Base-by-base conservation (phyloP, 2,329 filamentous ascomycete species). In the Thielaviopsis punctulata region DNA sequence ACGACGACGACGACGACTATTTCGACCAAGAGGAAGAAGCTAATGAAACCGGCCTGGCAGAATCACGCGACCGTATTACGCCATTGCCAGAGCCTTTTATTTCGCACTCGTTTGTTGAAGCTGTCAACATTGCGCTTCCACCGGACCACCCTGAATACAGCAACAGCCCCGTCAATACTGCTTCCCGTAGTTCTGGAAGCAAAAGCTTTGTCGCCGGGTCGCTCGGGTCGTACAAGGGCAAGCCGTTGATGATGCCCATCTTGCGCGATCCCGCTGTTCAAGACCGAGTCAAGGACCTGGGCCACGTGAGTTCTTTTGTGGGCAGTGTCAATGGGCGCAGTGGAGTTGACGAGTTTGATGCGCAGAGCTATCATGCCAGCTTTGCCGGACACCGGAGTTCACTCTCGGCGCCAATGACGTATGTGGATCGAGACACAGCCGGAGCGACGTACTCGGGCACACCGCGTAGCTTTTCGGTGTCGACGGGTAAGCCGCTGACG, bases 151-250 rank as follows among this genome's bases (percentile, higher is more conserved):
- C 53, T 6, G 39, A 46, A 6, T 52, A 45, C 22, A 22, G 25
- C 27, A 36, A 27, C 19, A 56, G 55, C 39, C 49, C 57, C 7
- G 43, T 57, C 15, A 52, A 44, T 33, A 21, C 30, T 15, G n/a
- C 2, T 15, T 58, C 64, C 48, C 61, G 62, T n/a, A 60, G 64
- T 10, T 61, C 65, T 2, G 58, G 58, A 4, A 58, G 65, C 47
- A 65, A 63, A 45, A 51, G 41, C 27, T 65, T 65, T 50, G 61
- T 65, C 44, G 60, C 65, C 21, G 66, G 67, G 18, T 72, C 70
- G 6, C 61, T 73, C 13, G 73, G 73, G 2, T 77, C 73, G n/a
- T 76, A 75, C 58, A 74, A 70, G 58, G 74, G 74, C 44, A 68
- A 68, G 19, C 68, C 73, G 13, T 70, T 79, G 47, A 65, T 68